Evolutionary conservation across 2,329 filamentous ascomycete species (phyloP), one percentile per base, ranked within the genome.

Genomic region (Aspergillus chevalieri): DNA sequence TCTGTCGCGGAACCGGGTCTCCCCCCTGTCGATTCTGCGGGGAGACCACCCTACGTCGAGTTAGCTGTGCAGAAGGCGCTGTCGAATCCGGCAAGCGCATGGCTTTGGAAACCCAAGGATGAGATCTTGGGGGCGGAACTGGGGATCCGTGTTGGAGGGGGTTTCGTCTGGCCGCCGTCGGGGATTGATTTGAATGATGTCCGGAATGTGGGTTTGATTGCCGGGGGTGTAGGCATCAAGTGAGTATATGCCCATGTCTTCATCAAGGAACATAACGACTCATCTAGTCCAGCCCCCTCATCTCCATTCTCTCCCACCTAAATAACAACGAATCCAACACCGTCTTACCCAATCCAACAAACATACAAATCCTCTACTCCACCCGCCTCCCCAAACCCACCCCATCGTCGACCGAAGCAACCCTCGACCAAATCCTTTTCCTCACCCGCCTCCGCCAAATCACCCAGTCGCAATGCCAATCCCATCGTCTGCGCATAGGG

Each of bases 201-300:
- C 39, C 74, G 76, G 41, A 82, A 79, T 47, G 76, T 86, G 4
- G 79, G 95, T 3, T 84, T 95, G 53, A 76, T 94, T 12, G 89
- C 88, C 0, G 89, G 88, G 1, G 89, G 89, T 1, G 84, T 94
- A 19, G 89, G 89, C 0, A 84, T 94, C 49, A 94, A 94, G 80
- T 82, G 67, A 55, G 77, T 61, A 41, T 42, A 17, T 17, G 17
- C 17, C 17, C 17, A 17, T 17, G 17, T 17, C 17, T 17, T 17
- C 17, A 17, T 10, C 17, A 42, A 10, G 9, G 12, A 34, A 41
- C 5, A 44, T 42, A 24, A 19, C 6, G 9, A 34, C 47, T 55
- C 47, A 60, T 30, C 5, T 30, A 7, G 19, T n/a, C 30, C 15
- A 82, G 80, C 59, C 88, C 88, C 0, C 71, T 92, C 4, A 79